phyloP scores from a whole-genome alignment of 148 eudicot genomes.

The Vaccinium vitisidaea region DNA sequence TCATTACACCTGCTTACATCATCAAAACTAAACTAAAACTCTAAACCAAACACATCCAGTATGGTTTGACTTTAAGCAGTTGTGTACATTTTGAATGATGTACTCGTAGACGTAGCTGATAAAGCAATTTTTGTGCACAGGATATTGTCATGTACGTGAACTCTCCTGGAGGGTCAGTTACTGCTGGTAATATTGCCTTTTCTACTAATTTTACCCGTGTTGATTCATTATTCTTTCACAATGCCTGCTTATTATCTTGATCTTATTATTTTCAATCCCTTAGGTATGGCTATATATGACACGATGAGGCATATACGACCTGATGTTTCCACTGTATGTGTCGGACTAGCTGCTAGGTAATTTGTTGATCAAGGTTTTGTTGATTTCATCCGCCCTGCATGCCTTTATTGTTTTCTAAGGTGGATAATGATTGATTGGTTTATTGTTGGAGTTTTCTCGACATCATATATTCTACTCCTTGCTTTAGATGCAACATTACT shows the following conservation, averaged over 20 bases:
- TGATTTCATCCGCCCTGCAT: not conserved
- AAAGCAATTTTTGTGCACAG: slow-evolving; percentile 36
- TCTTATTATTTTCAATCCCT: not conserved
- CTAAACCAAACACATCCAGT: too few species aligned
- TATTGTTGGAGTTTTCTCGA: not conserved
- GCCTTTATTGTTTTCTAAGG: not conserved
- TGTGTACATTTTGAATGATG: not conserved
- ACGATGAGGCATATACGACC: slow-evolving; percentile 94
- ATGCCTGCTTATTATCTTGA: not conserved
- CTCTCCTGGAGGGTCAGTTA: slow-evolving; percentile 98
- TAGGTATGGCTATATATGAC: slow-evolving; percentile 97
- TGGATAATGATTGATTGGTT: not conserved
- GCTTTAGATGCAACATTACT: not conserved
- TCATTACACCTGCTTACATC: too few species aligned
- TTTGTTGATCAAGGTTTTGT: not conserved
- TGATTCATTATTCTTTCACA: not conserved
- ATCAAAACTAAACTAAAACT: too few species aligned
- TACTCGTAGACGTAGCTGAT: not conserved
- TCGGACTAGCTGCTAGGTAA: slow-evolving; percentile 95
- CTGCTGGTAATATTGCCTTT: slow-evolving; percentile 68
- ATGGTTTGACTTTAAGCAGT: not conserved
- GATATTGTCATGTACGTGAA: slow-evolving; percentile 96
- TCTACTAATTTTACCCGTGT: not conserved
- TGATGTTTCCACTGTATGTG: slow-evolving; percentile 94
- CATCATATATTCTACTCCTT: not conserved